phyloP scores from a whole-genome alignment of 768 basidiomycete species.

The Mycena sanguinolenta region DNA sequence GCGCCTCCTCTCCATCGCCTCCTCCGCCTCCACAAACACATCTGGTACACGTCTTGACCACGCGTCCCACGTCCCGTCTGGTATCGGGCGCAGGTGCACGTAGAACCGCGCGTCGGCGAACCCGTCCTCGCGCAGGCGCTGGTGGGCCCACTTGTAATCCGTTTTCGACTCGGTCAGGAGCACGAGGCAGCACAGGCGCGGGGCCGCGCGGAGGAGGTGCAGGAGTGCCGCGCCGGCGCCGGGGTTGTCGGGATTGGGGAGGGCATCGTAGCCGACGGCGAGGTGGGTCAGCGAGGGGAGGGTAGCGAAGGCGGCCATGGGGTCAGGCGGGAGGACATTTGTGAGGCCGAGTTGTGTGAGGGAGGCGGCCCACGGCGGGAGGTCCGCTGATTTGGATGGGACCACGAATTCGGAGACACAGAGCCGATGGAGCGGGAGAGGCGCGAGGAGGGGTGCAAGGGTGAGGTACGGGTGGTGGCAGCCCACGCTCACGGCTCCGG shows the following conservation, averaged over 20 bases:
- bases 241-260: constrained; percentile 12
- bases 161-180: constrained; percentile 18
- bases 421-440: constrained; percentile 25
- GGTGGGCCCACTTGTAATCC: constrained; percentile 10
- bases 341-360: constrained; percentile 29
- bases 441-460: constrained; percentile 21
- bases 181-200: constrained; percentile 8
- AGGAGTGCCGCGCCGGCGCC: constrained; percentile 17
- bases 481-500: constrained; percentile 51
- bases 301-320: background rate
- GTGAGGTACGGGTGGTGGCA: constrained; percentile 18
- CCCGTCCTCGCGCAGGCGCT: constrained; percentile 25
- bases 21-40: background rate
- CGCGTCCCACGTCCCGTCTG: constrained; percentile 13
- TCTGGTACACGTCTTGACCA: background rate
- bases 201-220: constrained; percentile 5
- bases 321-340: background rate
- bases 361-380: constrained; percentile 26
- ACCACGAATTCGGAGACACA: constrained; percentile 7
- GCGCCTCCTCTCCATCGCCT: too few species aligned
- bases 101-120: constrained; percentile 21
- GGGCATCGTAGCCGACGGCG: constrained; percentile 24
- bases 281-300: constrained; percentile 25
- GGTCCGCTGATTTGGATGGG: background rate
- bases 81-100: constrained; percentile 25